Percentiles rank a stretch among this genome's conserved stretches.
These are phyloP conservation scores for Kluyveromyces wickerhamii DNA, from an alignment of 805 yeast species.

Conservation along the genomic window DNA sequence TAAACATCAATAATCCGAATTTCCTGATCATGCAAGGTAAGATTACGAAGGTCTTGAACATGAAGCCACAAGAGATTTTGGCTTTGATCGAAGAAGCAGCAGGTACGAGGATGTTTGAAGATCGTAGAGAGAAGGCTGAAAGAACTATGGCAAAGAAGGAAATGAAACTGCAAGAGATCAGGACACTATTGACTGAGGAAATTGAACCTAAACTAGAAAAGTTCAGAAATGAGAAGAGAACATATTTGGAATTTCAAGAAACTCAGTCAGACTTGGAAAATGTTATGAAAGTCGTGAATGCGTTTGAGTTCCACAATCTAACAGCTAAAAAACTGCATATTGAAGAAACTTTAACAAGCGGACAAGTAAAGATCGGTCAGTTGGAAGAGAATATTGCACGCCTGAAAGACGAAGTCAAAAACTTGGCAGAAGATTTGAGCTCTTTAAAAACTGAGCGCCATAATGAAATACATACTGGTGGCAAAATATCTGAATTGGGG, in stretches of 20 bases:
- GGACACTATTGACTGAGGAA: constrained; percentile 68
- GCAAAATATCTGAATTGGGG: constrained; percentile 53
- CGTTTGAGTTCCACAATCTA: constrained; percentile 55
- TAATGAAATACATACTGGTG: constrained; percentile 52
- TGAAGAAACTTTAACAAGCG: constrained; percentile 35
- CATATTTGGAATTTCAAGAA: constrained; percentile 79
- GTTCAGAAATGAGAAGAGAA: constrained; percentile 71
- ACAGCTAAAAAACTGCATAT: constrained; percentile 37
- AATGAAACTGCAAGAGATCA: constrained; percentile 69
- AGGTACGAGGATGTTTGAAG: constrained; percentile 93
- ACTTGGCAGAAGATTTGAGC: constrained; percentile 53
- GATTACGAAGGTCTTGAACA: constrained; percentile 92
- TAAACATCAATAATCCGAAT: constrained; percentile 94
- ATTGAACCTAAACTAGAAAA: constrained; percentile 87
- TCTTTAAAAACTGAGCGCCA: constrained; percentile 46
- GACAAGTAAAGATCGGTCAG: constrained; percentile 34
- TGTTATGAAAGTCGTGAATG: constrained; percentile 61
- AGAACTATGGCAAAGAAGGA: constrained; percentile 90
- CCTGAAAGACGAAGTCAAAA: constrained; percentile 46
- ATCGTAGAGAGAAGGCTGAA: constrained; percentile 83
- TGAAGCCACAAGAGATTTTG: constrained; percentile 87
- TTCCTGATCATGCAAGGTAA: constrained; percentile 98
- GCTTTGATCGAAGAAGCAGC: constrained; percentile 97
- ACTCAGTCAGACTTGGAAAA: constrained; percentile 75
- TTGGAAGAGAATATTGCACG: constrained; percentile 39